Evolutionary conservation across 768 basidiomycete genomes (phyloP).

Genomic region (Russula brevipes): DNA sequence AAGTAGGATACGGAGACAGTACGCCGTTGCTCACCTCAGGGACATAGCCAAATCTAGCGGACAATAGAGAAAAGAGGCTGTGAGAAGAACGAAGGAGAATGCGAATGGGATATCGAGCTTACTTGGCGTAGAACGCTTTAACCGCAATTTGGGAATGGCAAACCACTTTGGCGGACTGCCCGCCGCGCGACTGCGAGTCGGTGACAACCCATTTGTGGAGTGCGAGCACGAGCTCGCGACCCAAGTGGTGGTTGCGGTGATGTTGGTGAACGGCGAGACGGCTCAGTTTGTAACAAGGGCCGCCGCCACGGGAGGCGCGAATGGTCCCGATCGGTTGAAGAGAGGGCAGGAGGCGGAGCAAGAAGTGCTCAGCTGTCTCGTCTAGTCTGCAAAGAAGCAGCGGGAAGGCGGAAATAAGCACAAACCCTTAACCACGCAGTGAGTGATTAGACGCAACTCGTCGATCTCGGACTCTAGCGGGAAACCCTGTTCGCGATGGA

Average conservation of each 20-base stretch:
- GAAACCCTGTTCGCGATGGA: conserved; percentile 64
- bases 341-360: conserved; percentile 62
- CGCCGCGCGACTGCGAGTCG: conserved; percentile 32
- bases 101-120: conserved; percentile 31
- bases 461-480: conserved; percentile 72
- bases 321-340: conserved; percentile 66
- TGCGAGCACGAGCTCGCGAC: conserved; percentile 56
- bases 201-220: conserved; percentile 55
- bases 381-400: conserved; percentile 45
- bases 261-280: conserved; percentile 64
- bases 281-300: conserved; percentile 62
- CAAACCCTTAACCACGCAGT: background rate
- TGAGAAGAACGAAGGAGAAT: conserved; percentile 23
- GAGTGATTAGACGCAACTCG: conserved; percentile 42
- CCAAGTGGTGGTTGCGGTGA: conserved; percentile 60
- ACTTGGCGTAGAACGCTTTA: conserved; percentile 75
- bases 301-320: conserved; percentile 38
- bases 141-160: conserved; percentile 69
- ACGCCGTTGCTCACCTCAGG: conserved; percentile 47
- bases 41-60: conserved; percentile 60
- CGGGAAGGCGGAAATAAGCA: conserved; percentile 9
- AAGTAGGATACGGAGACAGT: conserved; percentile 20
- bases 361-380: conserved; percentile 59
- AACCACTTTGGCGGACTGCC: conserved; percentile 42
- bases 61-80: conserved; percentile 27